Conservation (phyloP, 2,329 filamentous ascomycete genomes). For the Xylaria sp. region DNA sequence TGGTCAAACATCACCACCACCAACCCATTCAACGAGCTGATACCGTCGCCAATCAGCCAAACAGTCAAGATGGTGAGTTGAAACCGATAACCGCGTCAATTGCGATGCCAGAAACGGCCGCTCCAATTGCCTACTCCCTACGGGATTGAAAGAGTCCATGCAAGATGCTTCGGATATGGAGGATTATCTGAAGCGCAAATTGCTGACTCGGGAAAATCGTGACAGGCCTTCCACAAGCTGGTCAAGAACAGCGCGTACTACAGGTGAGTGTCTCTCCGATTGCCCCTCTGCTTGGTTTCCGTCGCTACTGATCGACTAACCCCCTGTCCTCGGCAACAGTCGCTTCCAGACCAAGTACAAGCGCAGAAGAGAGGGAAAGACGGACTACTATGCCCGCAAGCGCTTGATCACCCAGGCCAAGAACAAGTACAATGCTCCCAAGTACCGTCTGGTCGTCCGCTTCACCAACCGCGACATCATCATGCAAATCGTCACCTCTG, state of each 20-base stretch:
- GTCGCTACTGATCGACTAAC: constrained; percentile 40
- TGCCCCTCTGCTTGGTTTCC: constrained; percentile 38
- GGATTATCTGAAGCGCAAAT: constrained; percentile 94
- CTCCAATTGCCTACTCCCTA: constrained; percentile 43
- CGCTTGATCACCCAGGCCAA: constrained; percentile 99
- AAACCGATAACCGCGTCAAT: constrained; percentile 51
- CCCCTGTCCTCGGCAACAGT: constrained; percentile 59
- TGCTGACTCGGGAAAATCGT: constrained; percentile 88
- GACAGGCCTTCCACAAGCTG: constrained; percentile 89
- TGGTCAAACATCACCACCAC: constrained; percentile 28
- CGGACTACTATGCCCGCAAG: constrained; percentile 99
- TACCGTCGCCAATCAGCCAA: constrained; percentile 55
- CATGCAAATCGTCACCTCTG: constrained; percentile 94
- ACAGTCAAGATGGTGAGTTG: constrained; percentile 77
- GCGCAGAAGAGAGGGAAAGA: constrained; percentile 95
- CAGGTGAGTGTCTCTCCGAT: constrained; percentile 72
- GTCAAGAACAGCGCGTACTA: constrained; percentile 99
- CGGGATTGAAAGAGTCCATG: constrained; percentile 73
- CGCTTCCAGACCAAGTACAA: constrained; percentile 99
- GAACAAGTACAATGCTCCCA: constrained; percentile 99
- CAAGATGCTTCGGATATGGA: constrained; percentile 96
- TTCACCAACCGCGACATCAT: constrained; percentile 99
- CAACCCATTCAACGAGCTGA: constrained; percentile 44
- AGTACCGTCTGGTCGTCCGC: constrained; percentile 99
- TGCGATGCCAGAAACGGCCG: constrained; percentile 49